Evolutionary conservation across 345 rosid species (phyloP).

Genomic region (Acer negundo): DNA sequence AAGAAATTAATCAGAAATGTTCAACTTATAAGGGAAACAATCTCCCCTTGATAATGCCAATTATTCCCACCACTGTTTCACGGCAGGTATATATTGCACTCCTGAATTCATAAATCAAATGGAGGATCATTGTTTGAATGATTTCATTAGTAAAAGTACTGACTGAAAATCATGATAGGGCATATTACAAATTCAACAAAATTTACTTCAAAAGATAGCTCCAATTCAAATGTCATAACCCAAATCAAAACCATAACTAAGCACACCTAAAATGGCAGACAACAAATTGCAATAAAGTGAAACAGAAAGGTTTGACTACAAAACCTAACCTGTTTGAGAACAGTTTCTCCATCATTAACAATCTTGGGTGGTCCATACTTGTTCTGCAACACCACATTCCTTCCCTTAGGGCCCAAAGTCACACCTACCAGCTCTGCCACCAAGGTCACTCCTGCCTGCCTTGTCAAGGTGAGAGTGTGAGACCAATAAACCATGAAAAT

Average conservation of each 20-base stretch:
- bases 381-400: slow-evolving; percentile 89
- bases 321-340: slow-evolving; percentile 81
- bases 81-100: background rate
- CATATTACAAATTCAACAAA: too few species aligned
- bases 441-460: slow-evolving; percentile 75
- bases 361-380: slow-evolving; percentile 95
- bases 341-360: slow-evolving; percentile 95
- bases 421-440: slow-evolving; percentile 91
- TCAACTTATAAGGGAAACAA: background rate
- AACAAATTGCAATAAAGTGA: background rate
- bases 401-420: slow-evolving; percentile 93
- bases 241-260: too few species aligned
- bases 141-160: too few species aligned
- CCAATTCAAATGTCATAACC: background rate
- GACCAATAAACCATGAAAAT: background rate
- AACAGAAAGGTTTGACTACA: background rate
- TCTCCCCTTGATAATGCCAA: background rate
- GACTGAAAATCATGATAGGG: too few species aligned
- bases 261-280: background rate
- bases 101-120: too few species aligned
- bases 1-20: slow-evolving; percentile 7
- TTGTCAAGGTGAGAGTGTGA: background rate
- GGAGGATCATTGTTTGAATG: background rate
- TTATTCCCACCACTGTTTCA: background rate
- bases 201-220: background rate